These are phyloP conservation scores for Hirsutella rhossiliensis DNA, from an alignment of 2,329 filamentous ascomycete genomes.

Conservation along the genomic window DNA sequence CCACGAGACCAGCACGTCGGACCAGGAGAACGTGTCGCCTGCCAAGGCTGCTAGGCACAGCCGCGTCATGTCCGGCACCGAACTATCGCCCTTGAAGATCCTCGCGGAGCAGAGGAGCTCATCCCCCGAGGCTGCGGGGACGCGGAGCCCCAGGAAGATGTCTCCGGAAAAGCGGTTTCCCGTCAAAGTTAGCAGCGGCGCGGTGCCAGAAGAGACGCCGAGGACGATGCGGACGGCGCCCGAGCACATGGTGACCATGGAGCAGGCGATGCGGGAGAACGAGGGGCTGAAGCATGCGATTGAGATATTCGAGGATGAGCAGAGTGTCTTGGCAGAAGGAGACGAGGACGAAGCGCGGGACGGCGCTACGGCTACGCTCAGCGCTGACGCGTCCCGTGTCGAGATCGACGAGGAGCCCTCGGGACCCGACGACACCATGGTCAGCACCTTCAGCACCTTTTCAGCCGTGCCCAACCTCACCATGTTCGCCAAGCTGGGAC, in stretches of 20 bases:
- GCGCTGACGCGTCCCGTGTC: conserved; percentile 12
- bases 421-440: conserved; percentile 56
- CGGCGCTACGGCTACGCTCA: conserved; percentile 11
- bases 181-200: conserved; percentile 39
- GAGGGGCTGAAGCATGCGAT: conserved; percentile 46
- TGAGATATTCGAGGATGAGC: conserved; percentile 49
- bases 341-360: conserved; percentile 17
- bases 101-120: conserved; percentile 23
- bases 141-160: conserved; percentile 31
- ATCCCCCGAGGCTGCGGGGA: conserved; percentile 12
- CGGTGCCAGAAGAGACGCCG: conserved; percentile 8
- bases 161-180: conserved; percentile 48
- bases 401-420: conserved; percentile 25
- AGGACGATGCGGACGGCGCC: conserved; percentile 6
- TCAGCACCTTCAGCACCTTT: conserved; percentile 80
- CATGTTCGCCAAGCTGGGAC: conserved; percentile 62
- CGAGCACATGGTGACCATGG: conserved; percentile 32
- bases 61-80: conserved; percentile 43
- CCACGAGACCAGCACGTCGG: conserved; percentile 17
- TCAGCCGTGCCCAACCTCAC: conserved; percentile 85
- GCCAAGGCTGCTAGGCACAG: conserved; percentile 33
- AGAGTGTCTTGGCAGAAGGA: conserved; percentile 6
- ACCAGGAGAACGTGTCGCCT: conserved; percentile 35
- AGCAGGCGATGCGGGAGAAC: conserved; percentile 42
- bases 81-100: conserved; percentile 47